A percentile compares a stretch with the other conserved stretches of the same genome.
Conservation (phyloP, 2,329 filamentous ascomycete genomes). For the Scolecobasidium constrictum region DNA sequence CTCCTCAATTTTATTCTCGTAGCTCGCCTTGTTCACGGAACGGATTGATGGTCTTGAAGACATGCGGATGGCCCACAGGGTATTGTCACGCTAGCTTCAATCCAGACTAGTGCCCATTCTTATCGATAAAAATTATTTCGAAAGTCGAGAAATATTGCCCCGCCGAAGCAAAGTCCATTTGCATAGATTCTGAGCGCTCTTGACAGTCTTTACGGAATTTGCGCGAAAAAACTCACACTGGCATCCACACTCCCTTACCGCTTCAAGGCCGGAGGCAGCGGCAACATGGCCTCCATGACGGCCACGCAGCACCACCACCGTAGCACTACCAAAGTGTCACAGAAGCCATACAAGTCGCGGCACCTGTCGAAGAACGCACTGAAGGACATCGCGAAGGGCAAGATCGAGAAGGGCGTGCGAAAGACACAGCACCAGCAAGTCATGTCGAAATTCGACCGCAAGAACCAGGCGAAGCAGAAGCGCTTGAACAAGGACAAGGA, state of each 20-base stretch:
- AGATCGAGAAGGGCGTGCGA: slow-evolving; percentile 62
- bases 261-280: slow-evolving; percentile 66
- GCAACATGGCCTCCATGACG: slow-evolving; percentile 63
- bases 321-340: slow-evolving; percentile 75
- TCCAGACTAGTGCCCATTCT: too few species aligned
- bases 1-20: too few species aligned
- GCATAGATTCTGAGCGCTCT: too few species aligned
- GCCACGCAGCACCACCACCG: slow-evolving; percentile 66
- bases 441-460: slow-evolving; percentile 92
- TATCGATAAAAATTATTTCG: too few species aligned
- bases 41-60: too few species aligned
- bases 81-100: too few species aligned
- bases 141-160: too few species aligned
- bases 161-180: too few species aligned
- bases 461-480: slow-evolving; percentile 89
- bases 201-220: too few species aligned
- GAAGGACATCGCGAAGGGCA: slow-evolving; percentile 83
- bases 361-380: slow-evolving; percentile 82
- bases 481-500: slow-evolving; percentile 75
- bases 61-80: too few species aligned
- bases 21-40: too few species aligned
- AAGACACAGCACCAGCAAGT: slow-evolving; percentile 92
- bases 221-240: too few species aligned
- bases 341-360: slow-evolving; percentile 88
- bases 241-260: slow-evolving; percentile 48